These are phyloP conservation scores for Lentinula detonsa DNA, from an alignment of 768 basidiomycete species.

Conservation along the genomic window DNA sequence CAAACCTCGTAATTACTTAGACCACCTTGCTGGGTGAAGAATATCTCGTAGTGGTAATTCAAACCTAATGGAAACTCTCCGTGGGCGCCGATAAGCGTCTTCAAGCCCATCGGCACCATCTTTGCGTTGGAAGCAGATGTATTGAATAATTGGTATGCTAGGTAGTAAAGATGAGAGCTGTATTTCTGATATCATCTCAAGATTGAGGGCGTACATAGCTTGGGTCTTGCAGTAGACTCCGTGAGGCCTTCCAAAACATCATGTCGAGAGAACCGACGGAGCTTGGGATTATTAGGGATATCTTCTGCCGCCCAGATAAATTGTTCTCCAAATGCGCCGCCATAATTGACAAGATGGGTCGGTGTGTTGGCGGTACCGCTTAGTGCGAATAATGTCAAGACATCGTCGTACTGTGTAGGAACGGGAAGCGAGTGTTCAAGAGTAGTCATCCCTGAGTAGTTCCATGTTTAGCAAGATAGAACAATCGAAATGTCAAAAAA, in stretches of 20 bases:
- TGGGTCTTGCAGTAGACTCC: conserved; percentile 57
- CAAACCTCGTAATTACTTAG: conserved; percentile 64
- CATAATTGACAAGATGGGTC: conserved; percentile 74
- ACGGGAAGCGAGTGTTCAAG: conserved; percentile 68
- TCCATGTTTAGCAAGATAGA: neutral
- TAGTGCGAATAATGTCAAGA: conserved; percentile 51
- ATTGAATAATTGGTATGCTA: conserved; percentile 64
- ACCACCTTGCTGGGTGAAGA: conserved; percentile 56
- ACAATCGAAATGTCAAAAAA: neutral
- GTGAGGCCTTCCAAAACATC: conserved; percentile 54
- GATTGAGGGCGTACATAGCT: conserved; percentile 12
- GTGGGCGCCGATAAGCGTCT: conserved; percentile 67
- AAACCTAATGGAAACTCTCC: conserved; percentile 67
- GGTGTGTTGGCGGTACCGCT: conserved; percentile 73
- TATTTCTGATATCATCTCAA: neutral
- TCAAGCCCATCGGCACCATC: conserved; percentile 60
- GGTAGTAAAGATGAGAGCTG: conserved; percentile 3
- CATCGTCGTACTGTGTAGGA: conserved; percentile 59
- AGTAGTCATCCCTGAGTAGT: conserved; percentile 56
- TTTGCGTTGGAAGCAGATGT: conserved; percentile 62
- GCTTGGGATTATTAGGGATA: conserved; percentile 61
- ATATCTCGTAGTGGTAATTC: conserved; percentile 77
- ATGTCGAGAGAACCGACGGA: conserved; percentile 59
- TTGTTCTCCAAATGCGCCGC: conserved; percentile 66
- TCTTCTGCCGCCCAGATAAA: conserved; percentile 61